Percentiles rank a stretch among this genome's conserved stretches.
These are phyloP conservation scores for Cryptococcus sp. DNA, from an alignment of 1,284 basidiomycete species.

Conservation along the genomic window DNA sequence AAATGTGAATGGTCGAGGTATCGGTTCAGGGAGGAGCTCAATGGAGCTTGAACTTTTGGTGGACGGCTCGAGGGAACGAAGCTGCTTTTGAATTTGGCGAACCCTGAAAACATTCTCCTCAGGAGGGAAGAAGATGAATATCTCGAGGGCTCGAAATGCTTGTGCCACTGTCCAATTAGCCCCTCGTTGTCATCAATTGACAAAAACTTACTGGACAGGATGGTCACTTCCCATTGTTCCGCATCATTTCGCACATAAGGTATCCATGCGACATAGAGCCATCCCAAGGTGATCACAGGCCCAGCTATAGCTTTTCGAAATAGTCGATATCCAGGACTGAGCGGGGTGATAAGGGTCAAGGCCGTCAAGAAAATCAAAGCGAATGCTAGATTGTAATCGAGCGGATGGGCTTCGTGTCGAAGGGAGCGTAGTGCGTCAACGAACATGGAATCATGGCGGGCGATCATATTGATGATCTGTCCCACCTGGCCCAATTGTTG, in stretches of 20 bases:
- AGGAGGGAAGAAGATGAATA: conserved; percentile 32
- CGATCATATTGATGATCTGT: no score
- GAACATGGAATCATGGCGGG: neutral
- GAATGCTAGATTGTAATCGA: conserved; percentile 8
- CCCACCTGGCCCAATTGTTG: no score
- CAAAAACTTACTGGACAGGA: conserved; percentile 17
- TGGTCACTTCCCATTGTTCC: conserved; percentile 27
- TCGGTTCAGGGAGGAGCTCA: conserved; percentile 21
- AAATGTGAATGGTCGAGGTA: conserved; percentile 31
- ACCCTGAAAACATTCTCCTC: conserved; percentile 33
- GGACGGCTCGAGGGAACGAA: neutral
- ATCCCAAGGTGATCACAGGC: conserved; percentile 15
- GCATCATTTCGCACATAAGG: conserved; percentile 11
- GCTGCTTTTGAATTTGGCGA: neutral
- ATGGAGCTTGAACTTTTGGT: neutral
- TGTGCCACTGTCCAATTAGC: neutral
- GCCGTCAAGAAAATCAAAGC: conserved; percentile 4
- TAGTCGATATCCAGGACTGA: conserved; percentile 19
- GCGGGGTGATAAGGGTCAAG: conserved; percentile 5
- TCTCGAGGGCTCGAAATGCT: conserved; percentile 20
- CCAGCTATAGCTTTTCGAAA: conserved; percentile 21
- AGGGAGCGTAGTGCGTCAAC: neutral
- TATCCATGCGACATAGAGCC: conserved; percentile 15
- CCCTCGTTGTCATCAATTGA: neutral
- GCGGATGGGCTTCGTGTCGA: neutral